Conservation (phyloP, 164 flowering plant species). For the Nymphaea colorata region DNA sequence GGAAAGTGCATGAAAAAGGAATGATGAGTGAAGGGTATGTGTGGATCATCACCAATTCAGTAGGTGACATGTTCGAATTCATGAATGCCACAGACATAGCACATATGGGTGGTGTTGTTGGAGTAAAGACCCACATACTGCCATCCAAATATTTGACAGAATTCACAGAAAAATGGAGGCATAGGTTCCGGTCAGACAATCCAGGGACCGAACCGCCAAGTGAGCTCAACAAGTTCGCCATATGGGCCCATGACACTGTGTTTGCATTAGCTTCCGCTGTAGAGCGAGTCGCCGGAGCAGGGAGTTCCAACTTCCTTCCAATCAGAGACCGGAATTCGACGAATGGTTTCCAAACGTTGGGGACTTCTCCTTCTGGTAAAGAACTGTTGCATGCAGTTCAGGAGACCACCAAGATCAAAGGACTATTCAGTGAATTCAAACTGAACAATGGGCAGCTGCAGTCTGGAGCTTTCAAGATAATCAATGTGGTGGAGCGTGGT, state of each 20-base stretch:
- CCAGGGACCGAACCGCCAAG: not conserved
- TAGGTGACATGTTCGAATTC: constrained; percentile 4
- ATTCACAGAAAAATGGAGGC: constrained; percentile 8
- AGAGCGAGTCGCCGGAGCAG: constrained; percentile 10
- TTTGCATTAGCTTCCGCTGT: constrained; percentile 34
- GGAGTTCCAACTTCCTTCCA: not conserved
- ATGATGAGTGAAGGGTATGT: constrained; percentile 12
- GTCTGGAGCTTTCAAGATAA: constrained; percentile 17
- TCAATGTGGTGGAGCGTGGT: constrained; percentile 24
- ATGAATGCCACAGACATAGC: constrained; percentile 7
- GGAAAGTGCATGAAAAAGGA: constrained; percentile 1
- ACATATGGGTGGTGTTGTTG: constrained; percentile 15
- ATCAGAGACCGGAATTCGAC: constrained; percentile 6
- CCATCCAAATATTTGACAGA: not conserved
- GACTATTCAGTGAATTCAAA: constrained; percentile 25
- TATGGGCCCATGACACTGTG: constrained; percentile 29
- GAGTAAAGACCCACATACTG: constrained; percentile 10
- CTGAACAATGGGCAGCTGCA: constrained; percentile 29
- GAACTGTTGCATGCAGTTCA: constrained; percentile 13
- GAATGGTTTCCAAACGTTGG: constrained; percentile 10
- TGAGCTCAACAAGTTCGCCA: not conserved
- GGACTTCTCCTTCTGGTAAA: constrained; percentile 22
- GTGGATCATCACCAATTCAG: constrained; percentile 11
- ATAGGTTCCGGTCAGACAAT: not conserved
- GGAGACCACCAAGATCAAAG: constrained; percentile 10